Evolutionary conservation across 2,329 filamentous ascomycete genomes (phyloP), one percentile per base, ranked within the genome.

Genomic region (Xylariales sp.): DNA sequence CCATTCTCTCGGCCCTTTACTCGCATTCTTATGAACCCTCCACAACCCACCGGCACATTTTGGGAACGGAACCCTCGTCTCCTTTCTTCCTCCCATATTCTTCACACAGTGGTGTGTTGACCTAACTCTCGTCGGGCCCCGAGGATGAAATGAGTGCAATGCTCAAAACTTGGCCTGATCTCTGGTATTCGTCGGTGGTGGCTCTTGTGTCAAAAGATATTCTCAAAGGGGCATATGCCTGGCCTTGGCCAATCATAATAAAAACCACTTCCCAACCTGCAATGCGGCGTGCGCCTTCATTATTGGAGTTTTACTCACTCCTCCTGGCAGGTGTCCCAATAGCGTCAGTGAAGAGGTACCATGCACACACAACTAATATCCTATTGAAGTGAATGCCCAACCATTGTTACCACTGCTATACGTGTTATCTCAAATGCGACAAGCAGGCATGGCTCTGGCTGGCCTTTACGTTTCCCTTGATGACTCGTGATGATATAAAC

Each of bases 251-350:
- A 67, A 70, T 65, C 60, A 68, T 69, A 70, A 72, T 70, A 73
- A 68, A 68, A 72, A 69, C 46, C 53, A 62, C 65, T 66, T 67
- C 59, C 69, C 68, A 71, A 69, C 58, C 65, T 65, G 23, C 48
- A 65, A 70, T 64, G 23, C 50, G 56, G 69, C 65, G 65, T 70
- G 69, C 56, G 66, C 65, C 50, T 46, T 65, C 46, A 60, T 57
- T 53, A 65, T 68, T 62, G 64, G 12, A 10, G 64, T 69, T 58
- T 50, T 62, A 55, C 45, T 59, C 48, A 70, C 71, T 59, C 71
- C 69, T 60, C 16, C 30, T 0, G 50, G 9, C 28, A 39, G 32
- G 32, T 8, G 10, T 60, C 34, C 34, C 34, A 36, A 36, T 39
- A 16, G 14, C 49, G 28, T 6, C 7, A 28, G 50, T 50, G 50